Evolutionary conservation across 2,329 filamentous ascomycete genomes (phyloP).

Genomic region (Alternaria sp.): DNA sequence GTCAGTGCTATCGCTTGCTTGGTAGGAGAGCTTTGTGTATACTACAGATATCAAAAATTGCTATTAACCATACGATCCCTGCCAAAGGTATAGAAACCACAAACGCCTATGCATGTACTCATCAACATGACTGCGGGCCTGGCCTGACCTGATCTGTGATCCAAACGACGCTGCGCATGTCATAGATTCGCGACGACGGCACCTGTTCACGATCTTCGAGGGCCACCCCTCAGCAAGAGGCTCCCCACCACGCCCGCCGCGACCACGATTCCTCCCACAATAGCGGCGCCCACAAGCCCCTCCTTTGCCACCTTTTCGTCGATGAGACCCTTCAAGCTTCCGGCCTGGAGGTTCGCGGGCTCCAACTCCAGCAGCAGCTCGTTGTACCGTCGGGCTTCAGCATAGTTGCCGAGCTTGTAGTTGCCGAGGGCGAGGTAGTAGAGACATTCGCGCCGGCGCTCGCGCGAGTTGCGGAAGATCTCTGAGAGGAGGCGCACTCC

Average conservation of each 20-base stretch:
- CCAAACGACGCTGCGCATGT: background rate
- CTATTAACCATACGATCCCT: conserved; percentile 14
- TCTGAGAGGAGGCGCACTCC: conserved; percentile 92
- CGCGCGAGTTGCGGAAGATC: conserved; percentile 92
- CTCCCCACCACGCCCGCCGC: conserved; percentile 93
- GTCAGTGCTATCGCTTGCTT: background rate
- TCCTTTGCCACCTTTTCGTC: conserved; percentile 97
- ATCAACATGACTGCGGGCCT: conserved; percentile 1
- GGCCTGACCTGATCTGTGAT: background rate
- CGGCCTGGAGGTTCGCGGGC: conserved; percentile 87
- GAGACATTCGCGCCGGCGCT: conserved; percentile 94
- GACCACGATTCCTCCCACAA: conserved; percentile 89
- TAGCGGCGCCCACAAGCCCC: conserved; percentile 90
- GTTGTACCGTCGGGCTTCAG: conserved; percentile 92
- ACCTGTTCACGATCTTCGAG: conserved; percentile 61
- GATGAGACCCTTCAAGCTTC: conserved; percentile 84
- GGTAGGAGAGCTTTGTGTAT: conserved; percentile 5
- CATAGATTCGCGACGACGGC: background rate
- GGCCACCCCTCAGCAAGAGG: conserved; percentile 75
- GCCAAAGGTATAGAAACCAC: conserved; percentile 27
- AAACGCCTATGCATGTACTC: conserved; percentile 36
- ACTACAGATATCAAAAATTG: conserved; percentile 11
- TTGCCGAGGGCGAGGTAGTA: conserved; percentile 98
- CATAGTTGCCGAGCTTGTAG: conserved; percentile 98
- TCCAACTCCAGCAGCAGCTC: conserved; percentile 90